Base-by-base conservation (phyloP, 164 flowering plant genomes). In the Buxus sempervirens region DNA sequence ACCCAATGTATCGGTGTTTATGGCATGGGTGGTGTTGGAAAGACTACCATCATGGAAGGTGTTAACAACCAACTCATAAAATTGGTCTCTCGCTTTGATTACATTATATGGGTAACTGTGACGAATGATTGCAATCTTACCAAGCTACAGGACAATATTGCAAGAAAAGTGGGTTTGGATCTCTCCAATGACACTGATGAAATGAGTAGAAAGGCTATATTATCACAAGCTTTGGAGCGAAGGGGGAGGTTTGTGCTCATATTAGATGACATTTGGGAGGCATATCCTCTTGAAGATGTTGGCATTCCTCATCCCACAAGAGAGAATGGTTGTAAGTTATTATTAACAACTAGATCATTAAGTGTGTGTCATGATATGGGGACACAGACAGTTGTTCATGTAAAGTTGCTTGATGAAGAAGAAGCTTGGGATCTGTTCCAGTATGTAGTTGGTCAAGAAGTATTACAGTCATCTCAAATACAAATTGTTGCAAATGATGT, bases 221-320 rank as follows among this genome's bases (percentile, higher is more conserved):
- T 77, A 27, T 73, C 45, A 21, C 45, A 54, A 32, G 61, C 60
- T 15, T 64, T 73, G 26, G 55, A 8, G 65, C 65, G 61, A 36
- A 64, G 58, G 60, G 60, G 62, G 45, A 70, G 22, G 2, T 60
- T 69, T 62, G 53, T 78, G 51, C 66, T 78, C 28, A 58, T 78
- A 9, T 60, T 78, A 23, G 78, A 78, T 66, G 81, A 78, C 58
- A 56, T 78, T 60, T 78, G 81, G 78, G 32, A 66, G 1, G 22
- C 45, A 25, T 62, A 73, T 68, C 60, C 60, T 20, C 25, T 72
- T 10, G 69, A 72, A 26, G 62, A 71, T 19, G 49, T 78, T 49
- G 81, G 81, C n/a, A 71, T 78, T 23, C 78, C 81, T 49, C n/a
- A 18, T n/a, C 67, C 67, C 2, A 49, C 22, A 15, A 64, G 20